Percentiles rank a stretch among this genome's conserved stretches.
Evolutionary conservation across 352 stramenopile species (phyloP).

Genomic region (Phytophthora palmivora): DNA sequence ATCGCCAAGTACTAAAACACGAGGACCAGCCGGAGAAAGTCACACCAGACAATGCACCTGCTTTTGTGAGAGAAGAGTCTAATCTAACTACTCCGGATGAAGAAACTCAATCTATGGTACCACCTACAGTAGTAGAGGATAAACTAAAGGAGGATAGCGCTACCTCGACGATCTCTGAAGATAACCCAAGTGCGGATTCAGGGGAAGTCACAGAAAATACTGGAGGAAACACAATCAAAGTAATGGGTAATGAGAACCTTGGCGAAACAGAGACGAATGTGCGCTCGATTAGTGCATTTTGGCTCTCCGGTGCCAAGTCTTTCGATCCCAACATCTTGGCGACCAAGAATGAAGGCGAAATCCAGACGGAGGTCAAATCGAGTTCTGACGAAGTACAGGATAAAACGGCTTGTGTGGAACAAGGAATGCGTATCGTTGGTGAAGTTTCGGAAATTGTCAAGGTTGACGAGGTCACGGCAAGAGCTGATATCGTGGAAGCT

Average conservation of each 20-base stretch:
- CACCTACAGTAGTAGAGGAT: not conserved
- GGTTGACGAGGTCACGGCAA: not conserved
- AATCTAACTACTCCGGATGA: not conserved
- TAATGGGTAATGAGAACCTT: not conserved
- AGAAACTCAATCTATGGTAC: not conserved
- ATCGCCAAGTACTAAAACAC: slow-evolving; percentile 19
- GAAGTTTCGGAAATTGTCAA: not conserved
- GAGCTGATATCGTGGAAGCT: not conserved
- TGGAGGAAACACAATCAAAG: not conserved
- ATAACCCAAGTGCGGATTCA: not conserved
- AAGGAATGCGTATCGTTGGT: not conserved
- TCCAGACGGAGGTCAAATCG: not conserved
- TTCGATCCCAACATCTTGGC: not conserved
- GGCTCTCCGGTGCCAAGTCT: too few relatives aligned
- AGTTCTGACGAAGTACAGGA: not conserved
- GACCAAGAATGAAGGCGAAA: not conserved
- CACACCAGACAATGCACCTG: not conserved
- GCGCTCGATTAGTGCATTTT: too few relatives aligned
- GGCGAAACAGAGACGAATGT: not conserved
- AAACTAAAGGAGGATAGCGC: not conserved
- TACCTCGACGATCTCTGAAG: not conserved
- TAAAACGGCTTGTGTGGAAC: not conserved
- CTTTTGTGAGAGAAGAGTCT: not conserved
- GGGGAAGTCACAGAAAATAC: not conserved
- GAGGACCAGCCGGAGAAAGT: not conserved